A percentile compares a stretch with the other conserved stretches of the same genome.
Conservation (phyloP, 2,329 filamentous ascomycete genomes). For the Arthrobotrys sphaeroides region DNA sequence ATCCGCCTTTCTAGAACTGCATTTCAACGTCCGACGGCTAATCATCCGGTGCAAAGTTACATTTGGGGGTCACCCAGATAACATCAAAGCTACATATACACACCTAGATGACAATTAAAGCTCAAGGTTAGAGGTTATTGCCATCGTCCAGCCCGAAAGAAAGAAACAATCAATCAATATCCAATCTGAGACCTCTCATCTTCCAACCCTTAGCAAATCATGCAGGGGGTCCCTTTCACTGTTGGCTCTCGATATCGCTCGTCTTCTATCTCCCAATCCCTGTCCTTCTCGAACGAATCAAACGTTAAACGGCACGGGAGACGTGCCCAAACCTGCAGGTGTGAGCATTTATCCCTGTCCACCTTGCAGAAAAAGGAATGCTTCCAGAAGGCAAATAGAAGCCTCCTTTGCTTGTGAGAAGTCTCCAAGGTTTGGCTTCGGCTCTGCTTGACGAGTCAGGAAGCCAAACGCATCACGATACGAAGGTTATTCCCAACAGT, state of each 20-base stretch:
- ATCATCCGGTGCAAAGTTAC: constrained; percentile 31
- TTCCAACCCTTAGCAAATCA: constrained; percentile 21
- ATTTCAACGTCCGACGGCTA: constrained; percentile 43
- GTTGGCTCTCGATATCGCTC: constrained; percentile 49
- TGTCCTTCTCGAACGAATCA: constrained; percentile 54
- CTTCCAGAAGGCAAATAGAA: constrained; percentile 54
- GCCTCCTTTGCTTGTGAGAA: constrained; percentile 29
- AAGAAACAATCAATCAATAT: constrained; percentile 21
- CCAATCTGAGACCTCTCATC: constrained; percentile 24
- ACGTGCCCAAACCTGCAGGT: constrained; percentile 51
- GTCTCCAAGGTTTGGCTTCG: constrained; percentile 42
- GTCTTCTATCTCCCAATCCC: constrained; percentile 42
- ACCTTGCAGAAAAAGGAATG: constrained; percentile 48
- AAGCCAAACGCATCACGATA: constrained; percentile 47
- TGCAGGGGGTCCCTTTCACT: constrained; percentile 42
- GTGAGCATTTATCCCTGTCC: constrained; percentile 28
- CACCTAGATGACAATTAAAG: constrained; percentile 11
- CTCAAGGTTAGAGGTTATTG: neutral
- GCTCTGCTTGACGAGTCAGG: constrained; percentile 53
- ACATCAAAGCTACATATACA: constrained; percentile 7
- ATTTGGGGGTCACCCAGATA: constrained; percentile 46
- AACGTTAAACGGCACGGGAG: constrained; percentile 50
- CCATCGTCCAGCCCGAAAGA: constrained; percentile 1
- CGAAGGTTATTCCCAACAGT: constrained; percentile 36
- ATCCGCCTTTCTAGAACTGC: constrained; percentile 48